Base-by-base conservation (phyloP, 1,139 yeast species). In the Lodderomyces oxycetoniae region DNA sequence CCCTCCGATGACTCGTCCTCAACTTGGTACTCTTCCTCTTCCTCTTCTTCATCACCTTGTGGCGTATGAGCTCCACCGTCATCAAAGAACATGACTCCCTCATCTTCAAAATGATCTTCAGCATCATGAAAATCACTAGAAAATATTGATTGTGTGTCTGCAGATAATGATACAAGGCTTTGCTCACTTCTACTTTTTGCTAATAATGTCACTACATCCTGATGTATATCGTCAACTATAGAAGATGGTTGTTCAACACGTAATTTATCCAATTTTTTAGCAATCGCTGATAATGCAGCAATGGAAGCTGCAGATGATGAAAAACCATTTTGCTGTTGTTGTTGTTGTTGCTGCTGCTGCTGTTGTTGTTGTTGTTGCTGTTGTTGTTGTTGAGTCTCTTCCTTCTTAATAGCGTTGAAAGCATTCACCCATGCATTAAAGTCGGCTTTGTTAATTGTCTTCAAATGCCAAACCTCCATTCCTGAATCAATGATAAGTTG, bases 401-500 rank as follows among this genome's bases (percentile, higher is more conserved):
- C 41, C 32, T 48, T 53, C 39, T 68, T 68, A 32, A 76, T 59
- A 26, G 60, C 59, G 46, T 79, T 78, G 44, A 88, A 72, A 0
- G 95, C 95, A 32, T 77, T 71, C 7, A 84, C 76, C 98, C 98
- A 91, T 7, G 77, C 69, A 29, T 75, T 71, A 68, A 88, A 91
- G 45, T 85, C 91, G 4, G 68, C 65, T 11, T 58, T 58, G 37
- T 71, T 77, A 29, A 71, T 61, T 0, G 96, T 86, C 48, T 83
- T 84, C 43, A 91, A 65, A 32, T 77, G 79, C 98, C 98, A 91
- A 11, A 86, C 79, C 54, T 91, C 98, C 79, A 91, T 81, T 2
- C 98, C 98, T 0, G 96, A 87, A 55, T 91, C 97, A 43, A 91
- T 73, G 35, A 83, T 80, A 32, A 91, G 78, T 47, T 84, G 84